Conservation (phyloP, 1,284 basidiomycete genomes). For the Schizophyllum amplum region DNA sequence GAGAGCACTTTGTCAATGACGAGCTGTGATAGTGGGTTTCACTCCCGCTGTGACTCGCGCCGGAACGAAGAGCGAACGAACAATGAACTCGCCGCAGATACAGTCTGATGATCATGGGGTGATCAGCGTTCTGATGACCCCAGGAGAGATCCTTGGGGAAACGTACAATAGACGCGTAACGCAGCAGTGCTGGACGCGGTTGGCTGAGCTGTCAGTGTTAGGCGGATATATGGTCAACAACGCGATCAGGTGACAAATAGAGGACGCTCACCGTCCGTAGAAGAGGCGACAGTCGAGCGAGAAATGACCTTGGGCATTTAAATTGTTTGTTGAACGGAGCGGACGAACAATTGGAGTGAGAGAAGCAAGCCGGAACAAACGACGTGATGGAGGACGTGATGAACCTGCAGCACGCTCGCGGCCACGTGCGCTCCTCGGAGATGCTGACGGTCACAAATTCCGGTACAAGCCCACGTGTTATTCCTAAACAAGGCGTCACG, state of each 20-base stretch:
- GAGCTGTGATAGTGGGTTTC: conserved; percentile 38
- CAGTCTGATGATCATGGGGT: conserved; percentile 44
- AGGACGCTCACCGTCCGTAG: conserved; percentile 56
- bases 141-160: conserved; percentile 10
- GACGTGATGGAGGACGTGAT: conserved; percentile 1
- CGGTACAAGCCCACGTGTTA: background rate
- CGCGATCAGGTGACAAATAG: conserved; percentile 4
- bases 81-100: conserved; percentile 79
- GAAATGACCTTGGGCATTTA: conserved; percentile 84
- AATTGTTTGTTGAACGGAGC: background rate
- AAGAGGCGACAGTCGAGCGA: conserved; percentile 72
- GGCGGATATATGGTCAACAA: conserved; percentile 2
- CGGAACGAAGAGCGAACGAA: conserved; percentile 29
- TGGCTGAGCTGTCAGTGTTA: conserved; percentile 48
- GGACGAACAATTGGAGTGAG: conserved; percentile 1
- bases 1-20: conserved; percentile 72
- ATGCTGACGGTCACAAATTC: conserved; percentile 3
- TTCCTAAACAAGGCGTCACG: background rate
- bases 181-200: conserved; percentile 72
- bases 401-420: conserved; percentile 11
- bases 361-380: conserved; percentile 11
- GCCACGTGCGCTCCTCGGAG: conserved; percentile 10
- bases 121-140: background rate
- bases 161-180: conserved; percentile 72
- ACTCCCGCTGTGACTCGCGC: conserved; percentile 1